Percentiles rank a stretch among this genome's conserved stretches.
phyloP scores from a whole-genome alignment of 768 basidiomycete genomes.

The Amyloporia xantha region DNA sequence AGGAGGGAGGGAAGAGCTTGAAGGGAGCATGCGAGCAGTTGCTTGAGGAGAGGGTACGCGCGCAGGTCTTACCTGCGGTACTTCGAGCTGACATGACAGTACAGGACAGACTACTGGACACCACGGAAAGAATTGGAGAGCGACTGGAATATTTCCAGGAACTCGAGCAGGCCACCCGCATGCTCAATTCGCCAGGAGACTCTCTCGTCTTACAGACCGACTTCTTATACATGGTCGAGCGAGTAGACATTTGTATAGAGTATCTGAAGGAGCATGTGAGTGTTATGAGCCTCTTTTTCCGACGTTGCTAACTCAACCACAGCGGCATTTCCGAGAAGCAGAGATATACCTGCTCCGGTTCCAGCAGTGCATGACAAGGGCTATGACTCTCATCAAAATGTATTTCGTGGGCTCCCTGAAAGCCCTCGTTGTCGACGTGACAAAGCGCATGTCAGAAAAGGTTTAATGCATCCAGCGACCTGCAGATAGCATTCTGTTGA shows the following conservation, averaged over 20 bases:
- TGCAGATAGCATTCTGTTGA: too few species aligned
- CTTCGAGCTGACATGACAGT: not conserved
- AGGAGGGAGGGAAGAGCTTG: slow-evolving; percentile 86
- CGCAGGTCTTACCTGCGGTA: not conserved
- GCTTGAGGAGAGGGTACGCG: slow-evolving; percentile 82
- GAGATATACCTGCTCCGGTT: slow-evolving; percentile 94
- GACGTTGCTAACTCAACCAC: not conserved
- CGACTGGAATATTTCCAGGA: slow-evolving; percentile 92
- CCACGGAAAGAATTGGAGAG: slow-evolving; percentile 77
- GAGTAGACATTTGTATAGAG: slow-evolving; percentile 90
- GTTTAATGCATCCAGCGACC: too few species aligned
- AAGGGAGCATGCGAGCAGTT: slow-evolving; percentile 89
- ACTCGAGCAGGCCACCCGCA: slow-evolving; percentile 85
- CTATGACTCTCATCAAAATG: slow-evolving; percentile 98
- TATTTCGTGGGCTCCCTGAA: slow-evolving; percentile 85
- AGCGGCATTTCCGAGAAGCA: slow-evolving; percentile 90
- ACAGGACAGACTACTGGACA: slow-evolving; percentile 69
- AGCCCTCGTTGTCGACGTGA: slow-evolving; percentile 72
- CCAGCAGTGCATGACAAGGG: slow-evolving; percentile 96
- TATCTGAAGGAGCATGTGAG: slow-evolving; percentile 83
- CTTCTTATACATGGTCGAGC: slow-evolving; percentile 94
- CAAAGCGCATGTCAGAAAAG: slow-evolving; percentile 67
- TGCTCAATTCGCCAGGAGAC: slow-evolving; percentile 92
- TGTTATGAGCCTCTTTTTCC: slow-evolving; percentile 8
- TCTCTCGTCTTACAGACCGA: slow-evolving; percentile 85